Evolutionary conservation across 768 basidiomycete genomes (phyloP).

Genomic region (Amanita subjunquillea): DNA sequence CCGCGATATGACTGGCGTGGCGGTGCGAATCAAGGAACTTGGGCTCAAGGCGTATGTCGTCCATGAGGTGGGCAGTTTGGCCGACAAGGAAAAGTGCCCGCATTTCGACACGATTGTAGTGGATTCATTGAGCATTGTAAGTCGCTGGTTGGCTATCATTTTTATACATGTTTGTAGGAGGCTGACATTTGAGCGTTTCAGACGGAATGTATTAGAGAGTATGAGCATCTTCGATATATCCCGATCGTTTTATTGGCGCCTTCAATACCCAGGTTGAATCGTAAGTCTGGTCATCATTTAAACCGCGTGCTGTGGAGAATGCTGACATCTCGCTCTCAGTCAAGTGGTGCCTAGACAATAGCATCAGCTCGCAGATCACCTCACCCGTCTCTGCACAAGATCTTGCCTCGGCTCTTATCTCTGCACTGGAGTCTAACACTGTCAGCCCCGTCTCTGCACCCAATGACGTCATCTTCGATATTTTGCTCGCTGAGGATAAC

Average conservation of each 20-base stretch:
- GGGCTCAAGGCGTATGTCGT: slow-evolving; percentile 70
- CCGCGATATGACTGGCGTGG: slow-evolving; percentile 64
- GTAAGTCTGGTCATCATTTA: slow-evolving; percentile 29
- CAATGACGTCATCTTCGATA: slow-evolving; percentile 82
- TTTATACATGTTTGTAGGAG: slow-evolving; percentile 1
- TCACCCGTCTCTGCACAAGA: slow-evolving; percentile 85
- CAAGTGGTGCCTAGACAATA: slow-evolving; percentile 95
- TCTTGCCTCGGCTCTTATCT: slow-evolving; percentile 83
- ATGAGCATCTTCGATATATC: slow-evolving; percentile 92
- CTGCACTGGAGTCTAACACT: slow-evolving; percentile 91
- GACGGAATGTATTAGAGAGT: slow-evolving; percentile 86
- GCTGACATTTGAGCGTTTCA: slow-evolving; percentile 17
- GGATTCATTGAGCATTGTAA: slow-evolving; percentile 75
- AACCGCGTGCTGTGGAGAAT: slow-evolving; percentile 5
- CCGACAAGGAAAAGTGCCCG: slow-evolving; percentile 71
- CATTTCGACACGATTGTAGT: slow-evolving; percentile 95
- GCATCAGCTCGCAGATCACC: slow-evolving; percentile 90
- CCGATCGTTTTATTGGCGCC: slow-evolving; percentile 89
- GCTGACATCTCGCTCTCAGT: slow-evolving; percentile 31
- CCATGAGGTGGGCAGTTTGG: slow-evolving; percentile 70
- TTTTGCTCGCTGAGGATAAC: slow-evolving; percentile 95
- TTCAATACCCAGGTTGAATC: slow-evolving; percentile 61
- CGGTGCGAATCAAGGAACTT: slow-evolving; percentile 66
- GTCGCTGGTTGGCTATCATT: slow-evolving; percentile 16
- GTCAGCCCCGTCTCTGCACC: slow-evolving; percentile 80